phyloP scores from a whole-genome alignment of 202 grass and related monocot genomes.

The Dendrocalamus latiflorus region DNA sequence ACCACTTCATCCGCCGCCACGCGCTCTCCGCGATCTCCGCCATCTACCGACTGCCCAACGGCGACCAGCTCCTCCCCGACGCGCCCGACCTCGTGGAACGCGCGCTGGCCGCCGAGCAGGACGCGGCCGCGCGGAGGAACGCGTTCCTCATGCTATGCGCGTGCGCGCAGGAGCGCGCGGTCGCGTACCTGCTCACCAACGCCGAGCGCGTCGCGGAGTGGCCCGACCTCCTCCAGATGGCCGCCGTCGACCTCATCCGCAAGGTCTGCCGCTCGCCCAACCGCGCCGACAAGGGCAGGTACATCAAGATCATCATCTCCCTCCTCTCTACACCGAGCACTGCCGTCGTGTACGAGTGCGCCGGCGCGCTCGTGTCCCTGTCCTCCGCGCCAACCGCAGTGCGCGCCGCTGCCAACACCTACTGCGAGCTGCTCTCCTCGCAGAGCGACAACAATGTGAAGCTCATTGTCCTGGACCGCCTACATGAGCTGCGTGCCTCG shows the following conservation, averaged over 20 bases:
- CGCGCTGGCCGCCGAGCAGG: constrained; percentile 45
- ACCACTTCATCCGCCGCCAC: constrained; percentile 62
- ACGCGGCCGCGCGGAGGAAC: constrained; percentile 51
- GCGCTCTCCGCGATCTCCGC: constrained; percentile 43
- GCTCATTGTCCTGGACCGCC: too few species aligned
- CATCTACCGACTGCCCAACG: constrained; percentile 55
- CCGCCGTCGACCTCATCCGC: constrained; percentile 73
- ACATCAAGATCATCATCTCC: too few species aligned
- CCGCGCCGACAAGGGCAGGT: too few species aligned
- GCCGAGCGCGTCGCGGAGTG: constrained; percentile 46
- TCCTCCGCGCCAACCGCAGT: too few species aligned
- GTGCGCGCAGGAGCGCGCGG: constrained; percentile 47
- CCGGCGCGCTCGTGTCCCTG: too few species aligned
- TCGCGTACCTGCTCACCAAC: constrained; percentile 55
- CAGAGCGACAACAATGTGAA: too few species aligned
- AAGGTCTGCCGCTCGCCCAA: constrained; percentile 75
- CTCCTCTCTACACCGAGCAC: too few species aligned
- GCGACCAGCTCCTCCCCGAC: constrained; percentile 59
- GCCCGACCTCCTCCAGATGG: constrained; percentile 72
- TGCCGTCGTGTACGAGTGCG: too few species aligned
- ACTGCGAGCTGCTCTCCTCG: too few species aligned
- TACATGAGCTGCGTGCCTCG: too few species aligned
- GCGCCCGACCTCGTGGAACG: constrained; percentile 60
- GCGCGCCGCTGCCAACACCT: too few species aligned
- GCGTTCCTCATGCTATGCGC: constrained; percentile 58